Percentiles rank a stretch among this genome's conserved stretches.
These are phyloP conservation scores for Rhodotorula sp. DNA, from an alignment of 1,284 basidiomycete species.

Conservation along the genomic window DNA sequence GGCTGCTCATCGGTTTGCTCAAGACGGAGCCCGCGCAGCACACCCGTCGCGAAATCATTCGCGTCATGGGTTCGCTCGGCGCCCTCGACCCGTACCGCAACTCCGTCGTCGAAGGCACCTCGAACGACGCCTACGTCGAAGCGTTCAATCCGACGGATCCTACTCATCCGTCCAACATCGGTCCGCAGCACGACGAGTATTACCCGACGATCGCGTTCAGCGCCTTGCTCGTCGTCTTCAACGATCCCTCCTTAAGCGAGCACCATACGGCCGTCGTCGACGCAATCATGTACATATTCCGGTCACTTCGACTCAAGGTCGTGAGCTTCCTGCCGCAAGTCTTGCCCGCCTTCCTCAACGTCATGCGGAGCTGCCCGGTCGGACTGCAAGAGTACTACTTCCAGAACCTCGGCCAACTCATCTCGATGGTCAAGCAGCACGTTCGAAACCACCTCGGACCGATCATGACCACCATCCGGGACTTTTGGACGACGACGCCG, in stretches of 20 bases:
- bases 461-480: constrained; percentile 76
- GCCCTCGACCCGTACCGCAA: constrained; percentile 97
- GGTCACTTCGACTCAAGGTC: constrained; percentile 94
- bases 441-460: constrained; percentile 86
- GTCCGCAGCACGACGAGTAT: constrained; percentile 73
- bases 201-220: constrained; percentile 96
- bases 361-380: constrained; percentile 73
- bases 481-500: constrained; percentile 68
- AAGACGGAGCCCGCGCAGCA: constrained; percentile 68
- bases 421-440: constrained; percentile 97
- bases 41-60: constrained; percentile 83
- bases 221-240: constrained; percentile 80
- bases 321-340: constrained; percentile 95
- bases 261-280: constrained; percentile 90
- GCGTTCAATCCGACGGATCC: constrained; percentile 57
- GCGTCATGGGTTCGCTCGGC: constrained; percentile 92
- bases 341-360: constrained; percentile 89
- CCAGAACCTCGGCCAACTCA: constrained; percentile 92
- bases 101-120: constrained; percentile 57
- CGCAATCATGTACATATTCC: constrained; percentile 99
- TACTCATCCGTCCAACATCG: constrained; percentile 57
- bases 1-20: constrained; percentile 79
- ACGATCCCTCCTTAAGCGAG: constrained; percentile 77
- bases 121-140: constrained; percentile 40
- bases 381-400: constrained; percentile 92